A percentile compares a stretch with the other conserved stretches of the same genome.
Evolutionary conservation across 2,329 filamentous ascomycete genomes (phyloP).

Genomic region (Zasmidium cellare): DNA sequence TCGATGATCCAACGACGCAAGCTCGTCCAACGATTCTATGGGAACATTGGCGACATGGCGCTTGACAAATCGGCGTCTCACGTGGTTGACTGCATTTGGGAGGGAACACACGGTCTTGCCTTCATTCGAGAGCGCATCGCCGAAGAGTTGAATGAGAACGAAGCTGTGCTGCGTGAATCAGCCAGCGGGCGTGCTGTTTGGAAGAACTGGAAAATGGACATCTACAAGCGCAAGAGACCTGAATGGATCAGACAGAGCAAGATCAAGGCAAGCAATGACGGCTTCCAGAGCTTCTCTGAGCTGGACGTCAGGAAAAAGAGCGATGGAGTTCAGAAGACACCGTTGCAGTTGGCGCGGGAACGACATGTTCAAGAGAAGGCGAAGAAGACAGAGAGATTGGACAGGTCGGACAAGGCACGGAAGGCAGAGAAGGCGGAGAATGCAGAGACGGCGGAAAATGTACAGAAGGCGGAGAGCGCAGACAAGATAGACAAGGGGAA

Average conservation of each 20-base stretch:
- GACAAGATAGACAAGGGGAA: conserved; percentile 21
- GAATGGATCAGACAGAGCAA: conserved; percentile 67
- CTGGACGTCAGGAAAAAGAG: conserved; percentile 34
- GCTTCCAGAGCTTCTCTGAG: conserved; percentile 53
- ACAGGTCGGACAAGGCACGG: neutral
- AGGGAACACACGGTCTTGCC: conserved; percentile 62
- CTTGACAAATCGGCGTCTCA: conserved; percentile 64
- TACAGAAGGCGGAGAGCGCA: neutral
- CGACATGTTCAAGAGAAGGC: conserved; percentile 52
- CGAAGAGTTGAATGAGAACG: conserved; percentile 60
- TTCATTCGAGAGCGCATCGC: conserved; percentile 69
- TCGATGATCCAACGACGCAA: conserved; percentile 61
- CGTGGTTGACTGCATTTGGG: conserved; percentile 67
- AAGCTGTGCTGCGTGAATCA: conserved; percentile 63
- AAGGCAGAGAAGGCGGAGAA: conserved; percentile 21
- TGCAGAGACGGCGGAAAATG: neutral
- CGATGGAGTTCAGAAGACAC: conserved; percentile 42
- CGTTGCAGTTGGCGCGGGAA: conserved; percentile 59
- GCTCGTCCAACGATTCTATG: conserved; percentile 63
- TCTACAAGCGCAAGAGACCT: conserved; percentile 62
- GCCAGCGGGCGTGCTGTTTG: conserved; percentile 67
- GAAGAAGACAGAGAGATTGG: conserved; percentile 30
- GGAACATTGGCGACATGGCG: conserved; percentile 61
- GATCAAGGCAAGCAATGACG: conserved; percentile 50
- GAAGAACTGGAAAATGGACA: conserved; percentile 73